Conservation (phyloP, 2,329 filamentous ascomycete genomes). For the Ustulina deusta region DNA sequence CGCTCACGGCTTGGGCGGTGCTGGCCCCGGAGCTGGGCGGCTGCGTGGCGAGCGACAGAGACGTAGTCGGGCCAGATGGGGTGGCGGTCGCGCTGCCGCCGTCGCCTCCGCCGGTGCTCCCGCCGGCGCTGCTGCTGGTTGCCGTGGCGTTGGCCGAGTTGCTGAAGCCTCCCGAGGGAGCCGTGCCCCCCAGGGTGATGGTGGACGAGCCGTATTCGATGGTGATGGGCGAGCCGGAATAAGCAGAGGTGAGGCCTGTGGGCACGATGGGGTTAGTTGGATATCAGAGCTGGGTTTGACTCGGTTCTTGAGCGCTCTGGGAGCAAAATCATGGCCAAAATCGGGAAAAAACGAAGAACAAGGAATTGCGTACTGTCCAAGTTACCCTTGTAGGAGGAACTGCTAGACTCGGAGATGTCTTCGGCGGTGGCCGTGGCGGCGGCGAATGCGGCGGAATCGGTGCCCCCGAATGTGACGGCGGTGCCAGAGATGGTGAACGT, state of each 20-base stretch:
- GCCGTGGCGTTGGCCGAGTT: conserved; percentile 38
- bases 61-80: conserved; percentile 42
- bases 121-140: background rate
- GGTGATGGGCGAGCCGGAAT: conserved; percentile 34
- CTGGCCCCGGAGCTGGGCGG: conserved; percentile 33
- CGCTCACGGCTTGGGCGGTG: conserved; percentile 34
- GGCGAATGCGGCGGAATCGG: conserved; percentile 31
- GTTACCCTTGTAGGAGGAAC: background rate
- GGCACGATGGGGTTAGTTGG: background rate
- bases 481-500: conserved; percentile 35
- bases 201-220: conserved; percentile 32
- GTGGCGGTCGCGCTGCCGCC: conserved; percentile 26
- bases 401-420: too few relatives aligned
- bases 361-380: background rate
- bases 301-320: background rate
- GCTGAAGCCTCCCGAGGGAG: conserved; percentile 39
- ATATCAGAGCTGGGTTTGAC: too few relatives aligned
- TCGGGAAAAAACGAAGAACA: background rate
- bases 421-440: conserved; percentile 3
- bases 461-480: conserved; percentile 35
- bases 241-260: conserved; percentile 26
- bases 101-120: background rate
- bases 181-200: conserved; percentile 20
- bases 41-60: conserved; percentile 36
- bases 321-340: background rate